phyloP scores from a whole-genome alignment of 2,329 filamentous ascomycete species.

The Claviceps sp. region DNA sequence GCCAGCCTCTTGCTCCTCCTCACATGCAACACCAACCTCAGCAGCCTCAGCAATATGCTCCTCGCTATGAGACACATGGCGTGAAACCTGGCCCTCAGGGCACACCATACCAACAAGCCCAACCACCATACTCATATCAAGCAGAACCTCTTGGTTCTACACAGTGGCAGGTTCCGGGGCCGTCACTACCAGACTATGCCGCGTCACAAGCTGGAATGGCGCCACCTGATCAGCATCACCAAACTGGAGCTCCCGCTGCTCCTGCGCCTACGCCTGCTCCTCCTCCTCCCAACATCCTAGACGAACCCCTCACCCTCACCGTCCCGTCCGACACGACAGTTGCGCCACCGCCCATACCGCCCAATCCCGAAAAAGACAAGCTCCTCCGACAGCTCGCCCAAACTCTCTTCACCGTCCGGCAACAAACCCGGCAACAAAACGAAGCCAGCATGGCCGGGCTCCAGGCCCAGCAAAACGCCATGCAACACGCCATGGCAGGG shows the following conservation, averaged over 20 bases:
- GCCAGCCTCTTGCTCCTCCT: slow-evolving; percentile 9
- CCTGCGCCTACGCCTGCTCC: slow-evolving; percentile 16
- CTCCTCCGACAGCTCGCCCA: slow-evolving; percentile 64
- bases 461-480: slow-evolving; percentile 63
- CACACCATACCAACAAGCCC: slow-evolving; percentile 1
- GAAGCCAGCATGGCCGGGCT: slow-evolving; percentile 62
- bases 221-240: slow-evolving; percentile 6
- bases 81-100: not conserved
- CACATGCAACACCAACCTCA: slow-evolving; percentile 4
- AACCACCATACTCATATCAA: not conserved
- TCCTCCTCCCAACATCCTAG: slow-evolving; percentile 38
- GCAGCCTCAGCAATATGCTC: slow-evolving; percentile 6
- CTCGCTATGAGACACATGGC: not conserved
- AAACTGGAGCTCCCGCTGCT: slow-evolving; percentile 7
- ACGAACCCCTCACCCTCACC: slow-evolving; percentile 40
- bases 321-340: slow-evolving; percentile 35
- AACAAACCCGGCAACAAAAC: slow-evolving; percentile 57
- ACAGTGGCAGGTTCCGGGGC: slow-evolving; percentile 9
- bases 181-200: slow-evolving; percentile 8
- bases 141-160: slow-evolving; percentile 8
- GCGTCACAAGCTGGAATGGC: slow-evolving; percentile 3
- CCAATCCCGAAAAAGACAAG: slow-evolving; percentile 90
- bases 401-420: slow-evolving; percentile 55
- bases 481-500: slow-evolving; percentile 53
- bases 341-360: slow-evolving; percentile 74